A percentile compares a stretch with the other conserved stretches of the same genome.
Conservation (phyloP, 352 stramenopile species). For the Phytophthora nicotianae region DNA sequence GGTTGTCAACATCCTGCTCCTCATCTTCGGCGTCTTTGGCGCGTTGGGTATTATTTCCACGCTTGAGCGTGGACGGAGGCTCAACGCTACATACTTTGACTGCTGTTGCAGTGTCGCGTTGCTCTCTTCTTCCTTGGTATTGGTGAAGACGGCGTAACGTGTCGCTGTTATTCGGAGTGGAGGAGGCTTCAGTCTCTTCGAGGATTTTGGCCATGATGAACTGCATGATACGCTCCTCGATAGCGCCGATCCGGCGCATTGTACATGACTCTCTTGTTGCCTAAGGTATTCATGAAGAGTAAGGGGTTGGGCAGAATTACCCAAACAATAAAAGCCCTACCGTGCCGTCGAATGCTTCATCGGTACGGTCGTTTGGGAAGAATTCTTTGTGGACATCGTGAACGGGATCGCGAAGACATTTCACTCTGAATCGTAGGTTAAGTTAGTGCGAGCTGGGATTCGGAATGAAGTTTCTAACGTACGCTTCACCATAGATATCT, state of each 20-base stretch:
- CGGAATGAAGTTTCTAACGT: slow-evolving; percentile 6
- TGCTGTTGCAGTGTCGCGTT: slow-evolving; percentile 8
- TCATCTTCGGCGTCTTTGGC: slow-evolving; percentile 20
- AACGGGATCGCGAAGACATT: slow-evolving; percentile 58
- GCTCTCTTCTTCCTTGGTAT: slow-evolving; percentile 46
- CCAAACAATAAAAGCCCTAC: slow-evolving; percentile 17
- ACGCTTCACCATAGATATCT: slow-evolving; percentile 60
- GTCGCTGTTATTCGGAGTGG: slow-evolving; percentile 42
- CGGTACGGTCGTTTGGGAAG: slow-evolving; percentile 44
- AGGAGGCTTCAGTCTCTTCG: slow-evolving; percentile 39
- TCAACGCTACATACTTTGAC: slow-evolving; percentile 17
- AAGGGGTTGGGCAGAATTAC: not conserved
- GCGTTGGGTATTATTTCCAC: slow-evolving; percentile 8
- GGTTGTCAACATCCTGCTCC: slow-evolving; percentile 28
- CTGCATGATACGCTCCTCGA: slow-evolving; percentile 72
- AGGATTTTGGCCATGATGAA: slow-evolving; percentile 66
- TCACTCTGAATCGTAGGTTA: slow-evolving; percentile 35
- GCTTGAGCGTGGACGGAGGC: slow-evolving; percentile 32
- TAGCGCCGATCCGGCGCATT: slow-evolving; percentile 56
- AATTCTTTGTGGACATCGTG: slow-evolving; percentile 59
- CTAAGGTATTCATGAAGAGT: slow-evolving; percentile 3
- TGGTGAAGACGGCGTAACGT: slow-evolving; percentile 51
- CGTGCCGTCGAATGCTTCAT: slow-evolving; percentile 48
- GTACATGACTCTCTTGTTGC: slow-evolving; percentile 21
- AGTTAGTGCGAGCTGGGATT: slow-evolving; percentile 6